Evolutionary conservation across 257 asterid genomes (phyloP).

Genomic region (Linderniella brevidens): DNA sequence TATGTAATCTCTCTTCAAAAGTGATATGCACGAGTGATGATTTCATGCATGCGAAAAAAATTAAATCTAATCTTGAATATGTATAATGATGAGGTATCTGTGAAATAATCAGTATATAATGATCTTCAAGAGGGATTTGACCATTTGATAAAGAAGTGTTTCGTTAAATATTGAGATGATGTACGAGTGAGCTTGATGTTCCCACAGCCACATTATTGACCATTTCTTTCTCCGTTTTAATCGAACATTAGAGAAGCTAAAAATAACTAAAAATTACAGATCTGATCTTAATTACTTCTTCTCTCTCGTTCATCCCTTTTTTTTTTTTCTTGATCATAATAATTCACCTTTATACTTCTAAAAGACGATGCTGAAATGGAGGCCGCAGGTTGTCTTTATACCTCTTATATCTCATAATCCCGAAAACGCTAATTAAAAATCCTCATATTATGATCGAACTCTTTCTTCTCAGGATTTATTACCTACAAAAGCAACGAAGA

Average conservation of each 20-base stretch:
- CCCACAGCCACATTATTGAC: slow-evolving; percentile 15
- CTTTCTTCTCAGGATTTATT: slow-evolving; percentile 32
- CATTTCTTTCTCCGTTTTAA: slow-evolving; percentile 33
- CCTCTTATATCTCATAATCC: not conserved
- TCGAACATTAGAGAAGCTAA: slow-evolving; percentile 14
- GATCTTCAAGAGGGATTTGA: no score
- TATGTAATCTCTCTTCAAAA: no score
- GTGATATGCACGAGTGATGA: no score
- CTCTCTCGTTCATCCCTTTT: not conserved
- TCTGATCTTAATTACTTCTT: not conserved
- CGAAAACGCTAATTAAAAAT: no score
- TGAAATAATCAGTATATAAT: no score
- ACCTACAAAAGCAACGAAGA: slow-evolving; percentile 25
- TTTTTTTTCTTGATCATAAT: not conserved
- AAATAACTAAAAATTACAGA: slow-evolving; percentile 1
- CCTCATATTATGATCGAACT: no score
- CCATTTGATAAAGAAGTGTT: no score
- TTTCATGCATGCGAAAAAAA: no score
- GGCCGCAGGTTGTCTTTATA: slow-evolving; percentile 16
- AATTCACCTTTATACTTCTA: not conserved
- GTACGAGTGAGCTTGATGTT: not conserved
- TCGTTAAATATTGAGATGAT: no score
- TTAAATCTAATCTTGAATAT: no score
- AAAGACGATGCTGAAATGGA: slow-evolving; percentile 34
- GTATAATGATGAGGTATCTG: no score